phyloP scores from a whole-genome alignment of 306 rosid genomes.

The Pyrus betulifolia region DNA sequence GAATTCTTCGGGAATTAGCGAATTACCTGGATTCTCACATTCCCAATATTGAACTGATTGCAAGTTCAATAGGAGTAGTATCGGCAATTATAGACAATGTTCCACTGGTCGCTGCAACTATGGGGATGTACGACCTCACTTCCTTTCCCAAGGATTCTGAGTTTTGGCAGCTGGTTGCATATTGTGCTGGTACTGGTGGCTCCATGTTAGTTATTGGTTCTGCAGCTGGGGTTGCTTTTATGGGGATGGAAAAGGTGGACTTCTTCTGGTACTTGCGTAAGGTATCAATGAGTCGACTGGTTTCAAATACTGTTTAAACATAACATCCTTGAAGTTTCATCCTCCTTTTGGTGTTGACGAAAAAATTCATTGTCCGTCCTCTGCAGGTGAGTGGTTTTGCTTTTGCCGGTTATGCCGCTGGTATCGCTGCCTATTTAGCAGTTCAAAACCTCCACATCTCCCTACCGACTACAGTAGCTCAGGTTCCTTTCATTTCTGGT shows the following conservation, averaged over 20 bases:
- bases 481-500: constrained; percentile 63
- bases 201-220: constrained; percentile 94
- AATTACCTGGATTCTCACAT: constrained; percentile 76
- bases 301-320: neutral
- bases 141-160: constrained; percentile 81
- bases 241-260: constrained; percentile 99
- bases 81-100: constrained; percentile 89
- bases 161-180: constrained; percentile 91
- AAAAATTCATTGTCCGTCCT: neutral
- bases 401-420: constrained; percentile 88
- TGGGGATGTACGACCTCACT: constrained; percentile 89
- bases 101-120: constrained; percentile 86
- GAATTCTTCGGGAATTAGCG: constrained; percentile 81
- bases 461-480: constrained; percentile 62
- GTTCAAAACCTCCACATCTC: constrained; percentile 51
- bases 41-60: constrained; percentile 59
- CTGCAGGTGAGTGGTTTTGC: constrained; percentile 92
- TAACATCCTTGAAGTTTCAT: neutral
- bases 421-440: constrained; percentile 72
- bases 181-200: constrained; percentile 94
- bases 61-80: constrained; percentile 70
- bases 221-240: constrained; percentile 93
- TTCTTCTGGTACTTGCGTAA: constrained; percentile 90
- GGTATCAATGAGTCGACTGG: constrained; percentile 29
- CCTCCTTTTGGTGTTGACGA: neutral